Conservation (phyloP, 176 grass and related monocot genomes). For the Elaeis guineensis region DNA sequence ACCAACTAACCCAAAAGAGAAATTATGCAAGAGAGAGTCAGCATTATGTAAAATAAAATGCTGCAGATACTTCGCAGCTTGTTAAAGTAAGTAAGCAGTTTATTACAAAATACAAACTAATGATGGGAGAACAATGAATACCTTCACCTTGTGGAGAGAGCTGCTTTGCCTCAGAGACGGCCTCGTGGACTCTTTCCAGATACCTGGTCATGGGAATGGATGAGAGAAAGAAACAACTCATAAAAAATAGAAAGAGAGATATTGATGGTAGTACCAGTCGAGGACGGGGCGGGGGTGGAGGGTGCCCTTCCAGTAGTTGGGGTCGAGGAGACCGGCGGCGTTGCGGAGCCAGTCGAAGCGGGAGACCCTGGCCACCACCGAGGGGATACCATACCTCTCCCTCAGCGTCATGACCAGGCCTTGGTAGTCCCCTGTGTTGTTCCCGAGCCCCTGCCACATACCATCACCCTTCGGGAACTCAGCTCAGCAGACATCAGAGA, state of each 20-base stretch:
- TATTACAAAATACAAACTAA: too few species aligned
- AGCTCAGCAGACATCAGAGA: background rate
- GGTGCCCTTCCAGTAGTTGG: slow-evolving; percentile 73
- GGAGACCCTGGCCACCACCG: slow-evolving; percentile 64
- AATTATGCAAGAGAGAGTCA: too few species aligned
- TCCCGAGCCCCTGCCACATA: slow-evolving; percentile 63
- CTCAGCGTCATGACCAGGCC: slow-evolving; percentile 39
- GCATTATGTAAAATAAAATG: too few species aligned
- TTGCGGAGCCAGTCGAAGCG: slow-evolving; percentile 84
- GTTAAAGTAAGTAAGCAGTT: too few species aligned
- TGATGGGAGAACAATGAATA: too few species aligned
- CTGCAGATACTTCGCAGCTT: too few species aligned
- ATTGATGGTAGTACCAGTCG: slow-evolving; percentile 37
- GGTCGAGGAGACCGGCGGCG: slow-evolving; percentile 56
- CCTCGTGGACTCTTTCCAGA: slow-evolving; percentile 57
- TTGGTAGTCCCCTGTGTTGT: slow-evolving; percentile 81
- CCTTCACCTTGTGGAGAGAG: slow-evolving; percentile 31
- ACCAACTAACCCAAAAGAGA: too few species aligned
- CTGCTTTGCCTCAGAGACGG: slow-evolving; percentile 48
- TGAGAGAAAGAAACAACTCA: background rate
- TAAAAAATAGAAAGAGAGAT: background rate
- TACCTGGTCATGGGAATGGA: slow-evolving; percentile 35
- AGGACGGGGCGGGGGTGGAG: slow-evolving; percentile 71
- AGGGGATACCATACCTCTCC: slow-evolving; percentile 55
- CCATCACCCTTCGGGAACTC: background rate